Evolutionary conservation across 805 yeast species (phyloP).

Genomic region (Jamesozyma spencerorum): DNA sequence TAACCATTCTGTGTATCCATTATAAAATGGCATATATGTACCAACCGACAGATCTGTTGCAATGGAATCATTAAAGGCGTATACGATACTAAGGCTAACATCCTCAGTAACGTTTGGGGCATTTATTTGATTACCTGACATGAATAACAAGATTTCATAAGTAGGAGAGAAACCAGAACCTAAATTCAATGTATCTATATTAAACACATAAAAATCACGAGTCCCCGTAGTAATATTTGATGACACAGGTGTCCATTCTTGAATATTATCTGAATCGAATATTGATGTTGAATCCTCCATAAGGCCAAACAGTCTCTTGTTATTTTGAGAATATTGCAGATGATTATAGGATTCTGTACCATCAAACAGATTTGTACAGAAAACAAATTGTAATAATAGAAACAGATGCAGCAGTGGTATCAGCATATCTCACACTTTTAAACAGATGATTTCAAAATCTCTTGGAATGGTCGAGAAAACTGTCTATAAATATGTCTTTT

Average conservation of each 20-base stretch:
- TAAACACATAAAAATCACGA: constrained; percentile 18
- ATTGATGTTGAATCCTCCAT: constrained; percentile 2
- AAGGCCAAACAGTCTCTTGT: neutral
- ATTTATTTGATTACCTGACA: constrained; percentile 30
- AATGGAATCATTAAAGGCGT: constrained; percentile 22
- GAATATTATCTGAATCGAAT: constrained; percentile 23
- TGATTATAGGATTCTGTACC: neutral
- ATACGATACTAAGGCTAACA: constrained; percentile 16
- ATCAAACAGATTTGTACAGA: no score
- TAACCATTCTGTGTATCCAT: constrained; percentile 27
- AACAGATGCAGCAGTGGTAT: no score
- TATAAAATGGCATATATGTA: constrained; percentile 9
- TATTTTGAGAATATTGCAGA: neutral
- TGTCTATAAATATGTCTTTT: no score
- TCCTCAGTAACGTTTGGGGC: constrained; percentile 18
- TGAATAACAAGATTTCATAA: constrained; percentile 23
- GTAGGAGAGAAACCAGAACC: constrained; percentile 8
- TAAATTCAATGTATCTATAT: constrained; percentile 7
- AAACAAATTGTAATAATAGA: neutral
- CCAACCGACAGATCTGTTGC: constrained; percentile 12
- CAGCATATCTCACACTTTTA: no score
- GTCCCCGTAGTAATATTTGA: constrained; percentile 22
- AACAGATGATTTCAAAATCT: no score
- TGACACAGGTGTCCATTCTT: constrained; percentile 28
- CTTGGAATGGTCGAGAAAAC: no score